phyloP scores from a whole-genome alignment of 345 rosid species.

The Boechera stricta region DNA sequence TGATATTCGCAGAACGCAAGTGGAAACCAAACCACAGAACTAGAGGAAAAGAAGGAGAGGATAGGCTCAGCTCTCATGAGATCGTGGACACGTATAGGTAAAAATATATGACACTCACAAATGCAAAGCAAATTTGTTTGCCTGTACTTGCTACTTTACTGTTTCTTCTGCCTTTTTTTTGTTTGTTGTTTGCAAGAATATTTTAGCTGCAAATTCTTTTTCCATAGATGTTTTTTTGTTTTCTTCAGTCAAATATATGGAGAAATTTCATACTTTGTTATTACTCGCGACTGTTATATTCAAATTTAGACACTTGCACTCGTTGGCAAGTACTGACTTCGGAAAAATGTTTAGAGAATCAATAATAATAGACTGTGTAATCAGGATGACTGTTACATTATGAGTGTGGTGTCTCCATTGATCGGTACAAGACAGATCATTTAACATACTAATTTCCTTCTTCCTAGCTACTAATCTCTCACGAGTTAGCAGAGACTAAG shows the following conservation, averaged over 20 bases:
- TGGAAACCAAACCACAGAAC: constrained; percentile 39
- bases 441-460: constrained; percentile 26
- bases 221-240: constrained; percentile 37
- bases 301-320: constrained; percentile 3
- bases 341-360: not conserved
- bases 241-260: constrained; percentile 44
- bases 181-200: constrained; percentile 44
- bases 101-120: constrained; percentile 41
- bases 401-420: not conserved
- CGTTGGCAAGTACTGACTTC: constrained; percentile 20
- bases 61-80: constrained; percentile 31
- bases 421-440: constrained; percentile 12
- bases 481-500: not conserved
- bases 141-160: constrained; percentile 41
- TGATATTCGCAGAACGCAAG: constrained; percentile 66
- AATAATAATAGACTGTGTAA: not conserved
- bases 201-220: constrained; percentile 35
- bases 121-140: constrained; percentile 46
- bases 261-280: constrained; percentile 36
- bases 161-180: constrained; percentile 16
- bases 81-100: constrained; percentile 37
- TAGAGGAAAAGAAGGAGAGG: constrained; percentile 29
- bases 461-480: constrained; percentile 11
- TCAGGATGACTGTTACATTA: not conserved
- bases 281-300: not conserved